A percentile compares a stretch with the other conserved stretches of the same genome.
These are phyloP conservation scores for Fusarium citri DNA, from an alignment of 2,329 filamentous ascomycete genomes.

Conservation along the genomic window DNA sequence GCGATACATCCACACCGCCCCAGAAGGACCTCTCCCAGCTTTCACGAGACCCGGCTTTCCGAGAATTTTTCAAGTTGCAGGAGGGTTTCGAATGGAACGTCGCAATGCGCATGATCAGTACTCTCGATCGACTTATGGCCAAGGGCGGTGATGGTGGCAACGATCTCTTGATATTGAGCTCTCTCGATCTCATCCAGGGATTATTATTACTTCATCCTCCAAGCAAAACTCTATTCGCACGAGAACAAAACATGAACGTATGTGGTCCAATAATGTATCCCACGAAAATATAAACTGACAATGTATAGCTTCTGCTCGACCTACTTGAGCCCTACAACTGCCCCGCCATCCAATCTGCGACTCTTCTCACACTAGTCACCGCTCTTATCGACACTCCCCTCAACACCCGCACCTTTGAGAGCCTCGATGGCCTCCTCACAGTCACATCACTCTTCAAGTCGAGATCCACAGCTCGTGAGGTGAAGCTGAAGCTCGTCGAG, in stretches of 20 bases:
- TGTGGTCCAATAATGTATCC: slow-evolving; percentile 44
- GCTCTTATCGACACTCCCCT: slow-evolving; percentile 86
- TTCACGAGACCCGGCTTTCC: slow-evolving; percentile 85
- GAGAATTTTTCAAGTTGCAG: slow-evolving; percentile 96
- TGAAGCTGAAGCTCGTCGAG: slow-evolving; percentile 96
- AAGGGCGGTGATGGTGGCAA: slow-evolving; percentile 85
- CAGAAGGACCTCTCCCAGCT: slow-evolving; percentile 76
- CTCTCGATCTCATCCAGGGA: slow-evolving; percentile 90
- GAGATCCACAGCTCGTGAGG: slow-evolving; percentile 83
- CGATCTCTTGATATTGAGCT: slow-evolving; percentile 87
- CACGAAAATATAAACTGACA: slow-evolving; percentile 22
- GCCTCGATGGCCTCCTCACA: slow-evolving; percentile 89
- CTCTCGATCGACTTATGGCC: slow-evolving; percentile 86
- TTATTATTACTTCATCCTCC: slow-evolving; percentile 89
- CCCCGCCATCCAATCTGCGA: slow-evolving; percentile 89
- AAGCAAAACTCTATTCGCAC: slow-evolving; percentile 85
- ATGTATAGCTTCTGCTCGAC: slow-evolving; percentile 81
- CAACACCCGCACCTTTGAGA: slow-evolving; percentile 93
- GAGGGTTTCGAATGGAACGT: slow-evolving; percentile 99
- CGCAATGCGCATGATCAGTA: slow-evolving; percentile 84
- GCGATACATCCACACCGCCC: slow-evolving; percentile 57
- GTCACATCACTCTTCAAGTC: slow-evolving; percentile 94
- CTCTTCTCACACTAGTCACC: slow-evolving; percentile 89
- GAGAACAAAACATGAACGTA: slow-evolving; percentile 95
- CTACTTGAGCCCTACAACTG: slow-evolving; percentile 93